Evolutionary conservation across 1,284 basidiomycete species (phyloP), one percentile per base, ranked within the genome.

Genomic region (Ceratobasidium sp.): DNA sequence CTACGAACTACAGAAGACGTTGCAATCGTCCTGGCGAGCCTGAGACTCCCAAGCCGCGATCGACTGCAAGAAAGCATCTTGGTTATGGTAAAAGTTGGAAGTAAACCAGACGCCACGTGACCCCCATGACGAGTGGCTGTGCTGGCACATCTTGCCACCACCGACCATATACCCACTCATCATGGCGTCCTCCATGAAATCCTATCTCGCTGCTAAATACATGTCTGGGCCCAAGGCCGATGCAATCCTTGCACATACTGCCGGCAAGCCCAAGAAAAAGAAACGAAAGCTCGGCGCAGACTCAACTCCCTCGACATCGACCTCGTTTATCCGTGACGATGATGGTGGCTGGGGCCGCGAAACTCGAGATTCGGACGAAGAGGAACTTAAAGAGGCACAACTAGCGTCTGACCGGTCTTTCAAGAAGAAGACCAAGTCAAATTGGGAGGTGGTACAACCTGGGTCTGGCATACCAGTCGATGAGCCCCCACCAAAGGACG

Each of bases 161-260:
- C 62, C 37, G 13, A 22, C 41, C 49, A 71, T 48, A 58, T 56
- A 58, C 56, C 27, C 53, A 58, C 51, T 22, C 43, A 61, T 43
- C 59, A 76, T 74, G 73, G 56, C 72, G 53, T 75, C 76, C 8
- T 77, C 54, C 11, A 87, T 92, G 83, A 88, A 93, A 80, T 84
- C 91, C 8, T 94, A 94, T 80, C 86, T 94, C 3, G 92, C 92
- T 0, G 87, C 90, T 77, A 93, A 92, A 78, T 99, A 99, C 83
- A 98, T 98, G 94, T 93, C 96, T 6, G 97, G 97, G 0, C 91
- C 94, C 0, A 99, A 98, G 81, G 96, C 96, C 2, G 97, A 98
- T 78, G 96, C 95, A 16, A 98, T 99, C 77, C 87, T 98, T 3
- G 85, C 94, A 2, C 87, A 88, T 61, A 83, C 86, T 27, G 19